Conservation (phyloP, 2,329 filamentous ascomycete genomes). For the Exophiala sp. region DNA sequence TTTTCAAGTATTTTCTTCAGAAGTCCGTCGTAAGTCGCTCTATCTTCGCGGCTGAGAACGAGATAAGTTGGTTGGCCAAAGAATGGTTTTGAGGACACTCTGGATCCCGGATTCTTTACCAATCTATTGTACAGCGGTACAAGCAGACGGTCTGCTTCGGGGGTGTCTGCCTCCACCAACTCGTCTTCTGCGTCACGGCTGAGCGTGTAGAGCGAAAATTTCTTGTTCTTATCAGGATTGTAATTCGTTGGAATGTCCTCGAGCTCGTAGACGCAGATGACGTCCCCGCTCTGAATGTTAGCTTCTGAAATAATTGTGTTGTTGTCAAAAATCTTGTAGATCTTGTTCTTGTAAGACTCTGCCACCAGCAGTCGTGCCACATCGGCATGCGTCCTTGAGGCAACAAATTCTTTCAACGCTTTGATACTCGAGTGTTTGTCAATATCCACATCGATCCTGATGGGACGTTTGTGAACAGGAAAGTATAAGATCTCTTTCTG, state of each 20-base stretch:
- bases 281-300: conserved; percentile 59
- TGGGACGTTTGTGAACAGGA: conserved; percentile 67
- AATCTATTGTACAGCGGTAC: conserved; percentile 48
- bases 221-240: conserved; percentile 54
- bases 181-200: conserved; percentile 38
- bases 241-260: conserved; percentile 76
- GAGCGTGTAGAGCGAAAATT: conserved; percentile 36
- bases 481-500: conserved; percentile 70
- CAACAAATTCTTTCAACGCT: conserved; percentile 49
- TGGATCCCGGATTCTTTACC: conserved; percentile 28
- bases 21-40: conserved; percentile 65
- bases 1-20: conserved; percentile 75
- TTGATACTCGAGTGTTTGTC: conserved; percentile 63
- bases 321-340: conserved; percentile 84
- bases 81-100: conserved; percentile 30
- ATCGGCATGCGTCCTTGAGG: conserved; percentile 48
- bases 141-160: conserved; percentile 45
- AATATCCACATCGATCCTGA: conserved; percentile 72
- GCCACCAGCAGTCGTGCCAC: conserved; percentile 68
- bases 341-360: conserved; percentile 78
- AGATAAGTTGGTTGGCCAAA: conserved; percentile 59
- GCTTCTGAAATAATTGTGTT: conserved; percentile 65
- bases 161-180: conserved; percentile 40
- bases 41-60: conserved; percentile 70
- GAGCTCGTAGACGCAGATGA: conserved; percentile 72